Conservation (phyloP, 2,329 filamentous ascomycete species). For the Ceratocystis diversiconidia region DNA sequence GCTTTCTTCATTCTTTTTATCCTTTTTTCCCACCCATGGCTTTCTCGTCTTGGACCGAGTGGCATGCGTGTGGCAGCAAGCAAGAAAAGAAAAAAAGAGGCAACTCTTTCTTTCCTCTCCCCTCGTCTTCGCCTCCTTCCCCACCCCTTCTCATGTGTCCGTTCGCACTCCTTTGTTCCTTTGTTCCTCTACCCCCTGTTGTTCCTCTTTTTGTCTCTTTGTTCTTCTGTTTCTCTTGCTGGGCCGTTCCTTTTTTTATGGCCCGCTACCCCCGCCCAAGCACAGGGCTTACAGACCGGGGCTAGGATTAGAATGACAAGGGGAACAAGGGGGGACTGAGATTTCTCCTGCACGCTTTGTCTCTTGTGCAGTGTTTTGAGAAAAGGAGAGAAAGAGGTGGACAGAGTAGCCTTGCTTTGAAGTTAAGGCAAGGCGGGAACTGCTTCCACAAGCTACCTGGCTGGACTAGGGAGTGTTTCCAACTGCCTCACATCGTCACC, state of each 20-base stretch:
- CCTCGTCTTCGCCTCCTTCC: neutral
- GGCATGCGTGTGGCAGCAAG: neutral
- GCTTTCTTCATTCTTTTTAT: too few species aligned
- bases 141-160: neutral
- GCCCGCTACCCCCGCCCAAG: neutral
- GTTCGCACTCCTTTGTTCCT: conserved; percentile 9
- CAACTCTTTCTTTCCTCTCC: neutral
- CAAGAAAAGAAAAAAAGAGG: neutral
- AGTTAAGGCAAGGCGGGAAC: neutral
- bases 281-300: conserved; percentile 2
- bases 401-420: neutral
- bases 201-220: conserved; percentile 2
- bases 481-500: neutral
- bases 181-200: neutral
- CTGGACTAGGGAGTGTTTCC: neutral
- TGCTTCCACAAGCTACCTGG: neutral
- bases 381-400: too few species aligned
- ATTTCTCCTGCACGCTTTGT: neutral
- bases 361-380: neutral
- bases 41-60: too few species aligned
- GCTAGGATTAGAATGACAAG: neutral
- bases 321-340: neutral
- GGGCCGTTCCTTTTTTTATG: neutral
- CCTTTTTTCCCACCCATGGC: too few species aligned
- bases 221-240: neutral